A percentile compares a stretch with the other conserved stretches of the same genome.
phyloP scores from a whole-genome alignment of 2,329 filamentous ascomycete species.

The Zopfia rhizophila region DNA sequence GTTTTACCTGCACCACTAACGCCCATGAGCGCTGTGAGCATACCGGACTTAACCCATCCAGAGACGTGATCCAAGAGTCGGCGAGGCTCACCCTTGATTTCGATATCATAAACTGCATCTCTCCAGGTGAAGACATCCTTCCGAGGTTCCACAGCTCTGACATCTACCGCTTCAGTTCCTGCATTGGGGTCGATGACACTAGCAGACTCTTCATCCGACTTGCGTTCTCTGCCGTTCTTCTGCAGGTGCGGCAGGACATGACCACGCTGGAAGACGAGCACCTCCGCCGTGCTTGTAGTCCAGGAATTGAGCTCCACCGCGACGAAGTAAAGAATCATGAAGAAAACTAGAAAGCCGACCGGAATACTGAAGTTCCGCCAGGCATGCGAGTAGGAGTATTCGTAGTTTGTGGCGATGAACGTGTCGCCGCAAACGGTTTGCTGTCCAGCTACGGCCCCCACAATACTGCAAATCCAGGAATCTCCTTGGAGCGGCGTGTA shows the following conservation, averaged over 20 bases:
- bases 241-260: slow-evolving; percentile 55
- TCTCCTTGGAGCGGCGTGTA: slow-evolving; percentile 40
- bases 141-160: slow-evolving; percentile 52
- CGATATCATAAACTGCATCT: slow-evolving; percentile 46
- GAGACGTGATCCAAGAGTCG: slow-evolving; percentile 65
- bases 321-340: slow-evolving; percentile 71
- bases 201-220: slow-evolving; percentile 48
- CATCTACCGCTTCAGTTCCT: slow-evolving; percentile 45
- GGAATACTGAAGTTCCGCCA: slow-evolving; percentile 76
- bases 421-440: slow-evolving; percentile 52
- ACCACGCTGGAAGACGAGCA: slow-evolving; percentile 70
- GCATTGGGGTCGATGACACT: slow-evolving; percentile 36
- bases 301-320: slow-evolving; percentile 73
- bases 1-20: slow-evolving; percentile 53
- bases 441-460: slow-evolving; percentile 53
- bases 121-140: slow-evolving; percentile 55
- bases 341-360: slow-evolving; percentile 70
- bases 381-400: slow-evolving; percentile 54
- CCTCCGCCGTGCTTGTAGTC: slow-evolving; percentile 71
- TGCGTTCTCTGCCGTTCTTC: slow-evolving; percentile 34
- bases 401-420: slow-evolving; percentile 42
- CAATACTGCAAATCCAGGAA: slow-evolving; percentile 50
- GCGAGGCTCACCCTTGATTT: slow-evolving; percentile 57
- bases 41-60: slow-evolving; percentile 67
- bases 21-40: slow-evolving; percentile 54